Conservation (phyloP, 2,329 filamentous ascomycete genomes). For the Lachnellula cervina region DNA sequence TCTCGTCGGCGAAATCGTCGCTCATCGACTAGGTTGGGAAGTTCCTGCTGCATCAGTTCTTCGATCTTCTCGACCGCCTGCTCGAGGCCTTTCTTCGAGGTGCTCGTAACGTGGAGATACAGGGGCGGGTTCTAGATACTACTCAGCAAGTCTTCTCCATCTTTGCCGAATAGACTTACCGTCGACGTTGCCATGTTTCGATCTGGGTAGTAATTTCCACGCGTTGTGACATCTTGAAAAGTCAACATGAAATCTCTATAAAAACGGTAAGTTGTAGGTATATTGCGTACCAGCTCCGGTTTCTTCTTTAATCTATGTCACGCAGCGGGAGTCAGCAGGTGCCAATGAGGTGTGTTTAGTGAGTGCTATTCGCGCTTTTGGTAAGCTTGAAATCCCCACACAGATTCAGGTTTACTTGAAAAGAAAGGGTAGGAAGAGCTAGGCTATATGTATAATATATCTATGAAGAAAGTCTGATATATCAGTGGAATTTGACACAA, state of each 20-base stretch:
- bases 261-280: conserved; percentile 40
- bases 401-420: conserved; percentile 34
- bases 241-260: conserved; percentile 49
- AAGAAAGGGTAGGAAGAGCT: conserved; percentile 30
- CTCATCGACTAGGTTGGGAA: conserved; percentile 93
- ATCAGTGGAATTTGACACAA: conserved; percentile 65
- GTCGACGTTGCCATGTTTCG: conserved; percentile 94
- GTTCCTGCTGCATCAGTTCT: conserved; percentile 91
- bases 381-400: conserved; percentile 67
- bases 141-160: conserved; percentile 13
- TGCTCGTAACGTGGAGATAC: conserved; percentile 93
- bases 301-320: conserved; percentile 99
- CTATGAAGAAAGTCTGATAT: conserved; percentile 39
- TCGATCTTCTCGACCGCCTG: conserved; percentile 83
- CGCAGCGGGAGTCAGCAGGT: conserved; percentile 88
- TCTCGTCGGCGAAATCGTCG: conserved; percentile 83
- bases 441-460: conserved; percentile 30
- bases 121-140: conserved; percentile 76
- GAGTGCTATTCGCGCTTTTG: conserved; percentile 59
- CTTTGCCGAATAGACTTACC: conserved; percentile 50
- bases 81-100: conserved; percentile 85
- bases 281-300: conserved; percentile 95
- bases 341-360: conserved; percentile 64
- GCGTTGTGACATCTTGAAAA: conserved; percentile 92
- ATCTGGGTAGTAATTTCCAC: conserved; percentile 94